Base-by-base conservation (phyloP, 2,329 filamentous ascomycete genomes). In the Venturia effusa region DNA sequence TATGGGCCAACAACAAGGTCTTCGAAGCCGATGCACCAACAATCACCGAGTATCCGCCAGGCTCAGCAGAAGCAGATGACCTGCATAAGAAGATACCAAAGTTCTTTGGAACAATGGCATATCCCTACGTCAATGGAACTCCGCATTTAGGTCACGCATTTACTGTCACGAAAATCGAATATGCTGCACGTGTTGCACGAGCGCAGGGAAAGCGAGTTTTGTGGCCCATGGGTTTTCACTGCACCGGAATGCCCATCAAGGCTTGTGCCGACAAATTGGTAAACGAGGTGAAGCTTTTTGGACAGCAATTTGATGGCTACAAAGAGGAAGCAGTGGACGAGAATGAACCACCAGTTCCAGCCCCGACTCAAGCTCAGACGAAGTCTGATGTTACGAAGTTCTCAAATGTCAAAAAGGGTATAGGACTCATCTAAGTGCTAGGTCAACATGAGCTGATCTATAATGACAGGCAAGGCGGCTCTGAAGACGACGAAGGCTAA, bases 231-330 rank as follows among this genome's bases (percentile, higher is more conserved):
- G 94, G 93, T 39, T 99, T 92, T 80, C 94, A 99, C 81, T 91
- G 89, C 78, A 97, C 93, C 0, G 94, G 94, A 70, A 95, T 99
- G 88, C 92, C 92, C 57, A 99, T 99, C 81, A 97, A 97, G 78
- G 92, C 94, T 6, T 95, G 90, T 71, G 92, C 94, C 63, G 93
- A 99, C 80, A 97, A 97, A 81, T 84, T 99, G 57, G 86, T 88
- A 65, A 86, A 90, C 67, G 94, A 99, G 78, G 88, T 97, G 64
- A 86, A 90, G 76, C 81, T 88, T 78, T 99, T 97, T 71, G 94
- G 94, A 27, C 79, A 88, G 73, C 86, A 92, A 71, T 97, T 97
- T 67, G 88, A 92, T 71, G 80, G 83, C 59, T 96, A 91, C 76
- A 81, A 83, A 63, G 84, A 86, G 64, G 85, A 88, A 13, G 68